Evolutionary conservation across 140 eudicot genomes (phyloP), one percentile per base, ranked within the genome.

Genomic region (Oenanthe javanica): DNA sequence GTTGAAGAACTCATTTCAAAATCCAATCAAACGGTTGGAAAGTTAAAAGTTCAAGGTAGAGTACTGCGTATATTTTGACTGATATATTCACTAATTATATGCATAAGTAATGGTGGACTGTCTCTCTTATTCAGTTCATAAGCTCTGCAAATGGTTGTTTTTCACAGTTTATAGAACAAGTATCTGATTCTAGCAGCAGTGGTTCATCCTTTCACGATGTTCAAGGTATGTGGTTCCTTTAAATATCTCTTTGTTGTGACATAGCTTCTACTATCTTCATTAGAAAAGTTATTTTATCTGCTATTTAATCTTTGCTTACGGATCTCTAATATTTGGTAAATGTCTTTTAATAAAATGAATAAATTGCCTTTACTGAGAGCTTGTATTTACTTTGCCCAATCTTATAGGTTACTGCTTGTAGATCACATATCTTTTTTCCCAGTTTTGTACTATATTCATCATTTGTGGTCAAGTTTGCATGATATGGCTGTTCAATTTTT

Each of bases 11-110:
- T 86, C 54, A 52, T 87, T 19, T 87, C 82, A 43, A 92, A 89
- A 84, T 90, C 94, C 6, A 92, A 89, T 83, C 88, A 92, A 80
- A 88, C 88, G 90, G 88, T 91, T 72, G 94, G 94, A 67, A 91
- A 89, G 84, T 89, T 91, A 92, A 92, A 89, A 83, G 94, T 92
- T 83, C 93, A 92, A 92, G 97, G 94, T 92, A 83, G 31, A 46
- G 49, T 46, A 5, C 9, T 16, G 45, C 59, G 8, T 52, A 52
- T 1, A 82, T 36, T 4, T 23, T 43, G 3, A 18, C 51, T 15
- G 51, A 76, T 63, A 42, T 49, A n/a, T 50, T 10, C 11, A 54
- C 54, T 64, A 75, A 75, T 51, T 57, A 36, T 70, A 16, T 70
- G 48, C 48, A 70, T 13, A 3, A 19, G 43, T 25, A 15, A 25